Evolutionary conservation across 768 basidiomycete species (phyloP).

Genomic region (Cyathus striatus): DNA sequence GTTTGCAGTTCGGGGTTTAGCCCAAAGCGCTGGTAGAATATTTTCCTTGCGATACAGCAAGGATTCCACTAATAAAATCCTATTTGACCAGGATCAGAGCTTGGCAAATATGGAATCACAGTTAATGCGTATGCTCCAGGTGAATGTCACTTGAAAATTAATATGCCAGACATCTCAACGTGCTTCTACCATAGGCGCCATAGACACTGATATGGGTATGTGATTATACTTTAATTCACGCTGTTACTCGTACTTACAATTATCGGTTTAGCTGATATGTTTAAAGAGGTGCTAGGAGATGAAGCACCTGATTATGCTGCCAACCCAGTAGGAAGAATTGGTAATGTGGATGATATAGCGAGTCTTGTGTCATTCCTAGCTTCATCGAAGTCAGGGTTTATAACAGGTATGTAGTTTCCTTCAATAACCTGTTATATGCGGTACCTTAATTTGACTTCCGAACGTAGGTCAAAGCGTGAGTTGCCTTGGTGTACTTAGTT

Average conservation of each 20-base stretch:
- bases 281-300: not conserved
- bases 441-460: not conserved
- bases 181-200: conserved; percentile 4
- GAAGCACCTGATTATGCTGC: not conserved
- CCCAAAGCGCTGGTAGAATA: conserved; percentile 25
- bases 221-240: too few relatives aligned
- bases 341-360: too few relatives aligned
- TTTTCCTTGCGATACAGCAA: too few relatives aligned
- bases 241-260: too few relatives aligned
- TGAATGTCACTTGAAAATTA: conserved; percentile 1
- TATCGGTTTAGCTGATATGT: not conserved
- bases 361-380: not conserved
- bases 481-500: too few relatives aligned
- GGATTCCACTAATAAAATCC: too few relatives aligned
- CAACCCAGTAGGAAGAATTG: not conserved
- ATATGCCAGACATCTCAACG: not conserved
- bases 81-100: conserved; percentile 10
- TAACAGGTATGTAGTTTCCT: not conserved
- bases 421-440: not conserved
- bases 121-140: conserved; percentile 31
- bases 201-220: conserved; percentile 11
- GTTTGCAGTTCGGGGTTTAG: conserved; percentile 36
- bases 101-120: conserved; percentile 20
- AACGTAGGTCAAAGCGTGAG: too few relatives aligned
- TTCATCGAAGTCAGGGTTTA: not conserved